Conservation (phyloP, 1,139 yeast genomes). For the Geotrichum citri-aurantii region DNA sequence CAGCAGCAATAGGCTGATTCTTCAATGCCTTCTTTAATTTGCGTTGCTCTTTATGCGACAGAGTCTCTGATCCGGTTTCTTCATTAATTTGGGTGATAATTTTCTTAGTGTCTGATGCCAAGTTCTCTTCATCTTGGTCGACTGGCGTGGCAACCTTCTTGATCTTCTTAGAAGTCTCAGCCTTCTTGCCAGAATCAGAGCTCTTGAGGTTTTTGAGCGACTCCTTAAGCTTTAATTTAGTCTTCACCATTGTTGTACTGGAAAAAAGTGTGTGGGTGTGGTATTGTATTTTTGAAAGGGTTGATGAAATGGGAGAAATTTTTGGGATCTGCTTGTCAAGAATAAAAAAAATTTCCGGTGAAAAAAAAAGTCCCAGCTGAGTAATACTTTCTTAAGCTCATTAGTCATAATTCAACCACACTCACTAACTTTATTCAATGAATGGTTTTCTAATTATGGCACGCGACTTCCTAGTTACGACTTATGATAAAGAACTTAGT, state of each 20-base stretch:
- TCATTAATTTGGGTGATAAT: constrained; percentile 7
- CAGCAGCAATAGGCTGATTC: constrained; percentile 19
- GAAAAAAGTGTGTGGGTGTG: not conserved
- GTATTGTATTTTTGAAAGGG: not conserved
- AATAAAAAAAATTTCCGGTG: not conserved
- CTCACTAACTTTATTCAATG: not conserved
- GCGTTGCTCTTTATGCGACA: constrained; percentile 29
- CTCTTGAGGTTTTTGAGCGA: constrained; percentile 14
- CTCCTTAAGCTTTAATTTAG: constrained; percentile 31
- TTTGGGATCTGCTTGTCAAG: not conserved
- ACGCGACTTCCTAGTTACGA: too few relatives aligned
- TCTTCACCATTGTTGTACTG: constrained; percentile 47
- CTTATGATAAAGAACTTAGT: too few relatives aligned
- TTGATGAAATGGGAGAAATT: not conserved
- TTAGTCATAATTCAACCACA: not conserved
- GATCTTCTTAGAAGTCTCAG: not conserved
- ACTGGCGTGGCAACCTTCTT: constrained; percentile 21
- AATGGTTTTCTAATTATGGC: too few relatives aligned
- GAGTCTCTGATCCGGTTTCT: constrained; percentile 12
- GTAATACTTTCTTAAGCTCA: not conserved
- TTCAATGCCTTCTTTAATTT: constrained; percentile 21
- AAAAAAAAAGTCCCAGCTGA: not conserved
- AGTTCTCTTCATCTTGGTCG: constrained; percentile 16
- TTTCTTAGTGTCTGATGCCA: constrained; percentile 9
- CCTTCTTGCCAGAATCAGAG: constrained; percentile 24